Evolutionary conservation across 2,329 filamentous ascomycete genomes (phyloP).

Genomic region (Thermochaetoides dissita): DNA sequence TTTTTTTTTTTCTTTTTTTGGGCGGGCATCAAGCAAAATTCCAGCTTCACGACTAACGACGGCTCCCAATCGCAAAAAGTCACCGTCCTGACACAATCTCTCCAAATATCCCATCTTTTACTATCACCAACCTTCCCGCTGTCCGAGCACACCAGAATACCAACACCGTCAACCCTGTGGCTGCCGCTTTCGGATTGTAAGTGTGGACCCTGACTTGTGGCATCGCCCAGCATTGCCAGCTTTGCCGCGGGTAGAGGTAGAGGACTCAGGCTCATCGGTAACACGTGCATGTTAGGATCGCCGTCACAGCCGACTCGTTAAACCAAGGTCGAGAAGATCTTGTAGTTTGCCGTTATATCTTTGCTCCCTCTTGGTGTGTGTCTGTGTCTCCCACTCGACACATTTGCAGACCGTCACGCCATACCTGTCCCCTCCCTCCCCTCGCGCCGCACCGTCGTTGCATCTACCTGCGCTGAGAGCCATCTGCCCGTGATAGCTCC

Average conservation of each 20-base stretch:
- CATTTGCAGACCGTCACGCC: not conserved
- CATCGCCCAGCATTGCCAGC: conserved; percentile 2
- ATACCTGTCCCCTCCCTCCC: not conserved
- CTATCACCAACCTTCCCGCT: conserved; percentile 3
- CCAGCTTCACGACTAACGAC: no score
- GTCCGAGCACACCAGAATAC: not conserved
- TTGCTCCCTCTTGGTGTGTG: not conserved
- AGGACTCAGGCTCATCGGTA: conserved; percentile 9
- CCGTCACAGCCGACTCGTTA: conserved; percentile 1
- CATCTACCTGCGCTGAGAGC: not conserved
- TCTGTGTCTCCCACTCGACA: not conserved
- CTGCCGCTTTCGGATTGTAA: conserved; percentile 6
- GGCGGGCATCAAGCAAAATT: no score
- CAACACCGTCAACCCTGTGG: no score
- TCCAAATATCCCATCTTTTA: not conserved
- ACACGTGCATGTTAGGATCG: conserved; percentile 12
- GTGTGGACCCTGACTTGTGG: conserved; percentile 10
- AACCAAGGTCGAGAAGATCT: not conserved
- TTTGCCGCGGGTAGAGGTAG: conserved; percentile 11
- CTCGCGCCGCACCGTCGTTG: not conserved
- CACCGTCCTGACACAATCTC: not conserved
- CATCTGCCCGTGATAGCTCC: not conserved
- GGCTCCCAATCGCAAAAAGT: not conserved
- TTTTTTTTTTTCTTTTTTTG: conserved; percentile 3
- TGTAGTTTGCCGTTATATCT: conserved; percentile 1